phyloP scores from a whole-genome alignment of 306 rosid genomes.

The Inga laurina region DNA sequence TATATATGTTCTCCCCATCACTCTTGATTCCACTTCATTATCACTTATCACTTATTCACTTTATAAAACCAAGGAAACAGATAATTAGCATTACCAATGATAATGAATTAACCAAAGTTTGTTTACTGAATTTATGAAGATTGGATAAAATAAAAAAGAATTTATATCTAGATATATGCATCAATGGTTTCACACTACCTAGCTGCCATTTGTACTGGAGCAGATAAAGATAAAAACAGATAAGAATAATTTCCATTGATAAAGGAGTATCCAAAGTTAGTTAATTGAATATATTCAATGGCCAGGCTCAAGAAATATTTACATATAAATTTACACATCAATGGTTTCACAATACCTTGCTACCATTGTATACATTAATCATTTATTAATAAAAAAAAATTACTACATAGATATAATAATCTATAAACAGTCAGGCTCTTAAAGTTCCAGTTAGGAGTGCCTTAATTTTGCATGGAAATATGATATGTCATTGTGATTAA shows the following conservation, averaged over 20 bases:
- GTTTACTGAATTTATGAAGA: not conserved
- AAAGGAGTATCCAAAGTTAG: not conserved
- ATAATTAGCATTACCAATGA: not conserved
- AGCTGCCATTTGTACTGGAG: not conserved
- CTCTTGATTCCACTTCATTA: not conserved
- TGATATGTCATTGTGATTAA: too few relatives aligned
- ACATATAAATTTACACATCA: not conserved
- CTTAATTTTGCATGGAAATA: not conserved
- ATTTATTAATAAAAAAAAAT: not conserved
- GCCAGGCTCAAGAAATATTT: not conserved
- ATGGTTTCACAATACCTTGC: not conserved
- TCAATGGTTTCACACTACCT: not conserved
- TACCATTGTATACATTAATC: not conserved
- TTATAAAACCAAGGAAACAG: not conserved
- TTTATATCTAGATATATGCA: not conserved
- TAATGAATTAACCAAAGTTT: not conserved
- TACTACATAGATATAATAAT: not conserved
- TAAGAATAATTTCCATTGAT: not conserved
- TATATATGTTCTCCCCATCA: not conserved
- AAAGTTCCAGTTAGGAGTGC: not conserved
- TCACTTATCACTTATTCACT: not conserved
- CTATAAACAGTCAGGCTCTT: not conserved
- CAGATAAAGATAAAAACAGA: not conserved
- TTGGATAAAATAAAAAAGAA: not conserved
- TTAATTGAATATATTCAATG: not conserved